Conservation (phyloP, 2,329 filamentous ascomycete species). For the Calonectria montana region DNA sequence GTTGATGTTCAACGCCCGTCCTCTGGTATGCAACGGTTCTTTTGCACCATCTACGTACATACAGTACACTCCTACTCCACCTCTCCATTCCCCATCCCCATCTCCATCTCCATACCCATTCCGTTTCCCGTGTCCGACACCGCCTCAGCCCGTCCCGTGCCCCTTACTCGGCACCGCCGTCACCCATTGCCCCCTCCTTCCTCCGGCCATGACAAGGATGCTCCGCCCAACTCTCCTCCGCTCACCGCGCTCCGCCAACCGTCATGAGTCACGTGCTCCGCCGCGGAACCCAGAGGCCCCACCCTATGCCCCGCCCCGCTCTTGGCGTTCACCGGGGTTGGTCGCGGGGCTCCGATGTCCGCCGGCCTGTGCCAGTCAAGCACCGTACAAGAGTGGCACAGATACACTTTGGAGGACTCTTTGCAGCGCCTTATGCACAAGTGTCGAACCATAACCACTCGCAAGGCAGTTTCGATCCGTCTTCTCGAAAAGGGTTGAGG, state of each 20-base stretch:
- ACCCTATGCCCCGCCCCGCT: constrained; percentile 27
- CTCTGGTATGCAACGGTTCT: constrained; percentile 5
- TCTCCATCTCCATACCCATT: neutral
- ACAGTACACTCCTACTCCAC: neutral
- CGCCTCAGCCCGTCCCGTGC: neutral
- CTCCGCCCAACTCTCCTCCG: constrained; percentile 18
- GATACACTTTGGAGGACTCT: neutral
- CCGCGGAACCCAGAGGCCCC: constrained; percentile 25
- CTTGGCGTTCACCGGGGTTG: constrained; percentile 15
- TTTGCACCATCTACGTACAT: too few species aligned
- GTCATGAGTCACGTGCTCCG: constrained; percentile 40
- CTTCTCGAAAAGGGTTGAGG: constrained; percentile 20
- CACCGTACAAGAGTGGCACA: constrained; percentile 2
- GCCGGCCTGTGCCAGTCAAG: neutral
- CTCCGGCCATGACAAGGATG: constrained; percentile 4
- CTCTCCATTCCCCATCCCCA: neutral
- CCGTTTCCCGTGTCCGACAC: neutral
- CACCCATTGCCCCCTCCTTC: neutral
- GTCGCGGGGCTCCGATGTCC: constrained; percentile 14
- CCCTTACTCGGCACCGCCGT: constrained; percentile 8
- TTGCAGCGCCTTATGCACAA: neutral
- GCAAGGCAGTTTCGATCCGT: neutral
- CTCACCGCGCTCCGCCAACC: constrained; percentile 15
- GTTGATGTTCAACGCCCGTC: neutral
- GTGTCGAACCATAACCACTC: neutral